Percentiles rank a stretch among this genome's conserved stretches.
Conservation (phyloP, 805 yeast species). For the Starmerella sp. region DNA sequence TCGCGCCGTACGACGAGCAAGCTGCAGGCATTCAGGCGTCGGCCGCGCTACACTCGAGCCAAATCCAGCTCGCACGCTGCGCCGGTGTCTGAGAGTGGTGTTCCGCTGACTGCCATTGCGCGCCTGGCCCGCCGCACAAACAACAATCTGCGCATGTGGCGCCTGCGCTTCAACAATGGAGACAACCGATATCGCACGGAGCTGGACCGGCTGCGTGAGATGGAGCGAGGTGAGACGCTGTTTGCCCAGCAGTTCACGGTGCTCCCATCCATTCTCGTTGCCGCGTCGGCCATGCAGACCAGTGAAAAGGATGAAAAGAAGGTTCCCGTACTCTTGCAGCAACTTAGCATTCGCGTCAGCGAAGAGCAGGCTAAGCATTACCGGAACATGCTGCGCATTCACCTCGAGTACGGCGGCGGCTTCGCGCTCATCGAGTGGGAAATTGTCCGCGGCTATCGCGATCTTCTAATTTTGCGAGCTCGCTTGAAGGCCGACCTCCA, state of each 20-base stretch:
- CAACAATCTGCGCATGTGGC: conserved; percentile 17
- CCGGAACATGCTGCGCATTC: conserved; percentile 44
- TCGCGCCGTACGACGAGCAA: conserved; percentile 5
- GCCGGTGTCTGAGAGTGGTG: not conserved
- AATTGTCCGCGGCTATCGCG: conserved; percentile 58
- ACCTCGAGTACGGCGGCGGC: conserved; percentile 84
- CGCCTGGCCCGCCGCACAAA: conserved; percentile 20
- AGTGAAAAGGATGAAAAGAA: conserved; percentile 54
- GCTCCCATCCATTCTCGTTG: conserved; percentile 52
- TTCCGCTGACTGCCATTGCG: conserved; percentile 11
- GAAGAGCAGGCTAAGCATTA: conserved; percentile 33
- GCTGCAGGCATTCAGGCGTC: not conserved
- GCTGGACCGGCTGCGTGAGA: conserved; percentile 18
- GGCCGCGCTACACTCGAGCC: conserved; percentile 9
- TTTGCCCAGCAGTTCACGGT: conserved; percentile 50
- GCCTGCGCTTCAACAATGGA: conserved; percentile 8
- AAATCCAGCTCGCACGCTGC: not conserved
- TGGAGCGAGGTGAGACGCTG: conserved; percentile 19
- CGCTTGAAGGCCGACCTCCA: conserved; percentile 31
- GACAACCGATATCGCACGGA: conserved; percentile 14
- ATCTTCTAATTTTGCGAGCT: conserved; percentile 59
- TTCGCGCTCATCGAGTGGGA: conserved; percentile 69
- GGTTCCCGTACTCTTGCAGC: conserved; percentile 69
- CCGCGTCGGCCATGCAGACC: conserved; percentile 61
- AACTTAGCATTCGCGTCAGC: conserved; percentile 54